Evolutionary conservation across 768 basidiomycete species (phyloP), one percentile per base, ranked within the genome.

Genomic region (Chalciporus pseudorubinellus): DNA sequence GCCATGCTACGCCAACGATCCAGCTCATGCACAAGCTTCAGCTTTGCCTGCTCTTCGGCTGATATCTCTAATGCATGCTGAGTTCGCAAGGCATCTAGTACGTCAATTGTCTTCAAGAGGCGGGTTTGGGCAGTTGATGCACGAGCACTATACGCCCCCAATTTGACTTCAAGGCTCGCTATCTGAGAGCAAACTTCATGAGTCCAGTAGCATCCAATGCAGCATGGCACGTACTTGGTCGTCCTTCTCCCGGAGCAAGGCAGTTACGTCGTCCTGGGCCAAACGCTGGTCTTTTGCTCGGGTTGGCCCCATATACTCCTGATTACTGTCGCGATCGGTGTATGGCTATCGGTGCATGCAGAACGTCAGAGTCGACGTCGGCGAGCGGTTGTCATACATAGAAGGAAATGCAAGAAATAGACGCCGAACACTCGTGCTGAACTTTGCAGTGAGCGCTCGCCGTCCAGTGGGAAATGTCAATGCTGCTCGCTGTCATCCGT

Each of bases 21-120:
- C n/a, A 79, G 56, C 39, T 76, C 72, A 7, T 60, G 62, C n/a
- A 66, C 62, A 6, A 82, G 64, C 18, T 51, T 65, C 29, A 67
- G 57, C 45, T 70, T 72, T 16, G 67, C 68, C 16, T 61, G 60
- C 18, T 63, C 59, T 46, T 71, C 67, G 1, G 61, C 55, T 6
- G 65, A 61, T 9, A 80, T 59, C 41, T 84, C 80, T 4, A 64
- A 53, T 0, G 65, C 64, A 49, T 82, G 76, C 19, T 63, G 53
- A 16, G 59, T 56, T 34, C 74, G 74, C 21, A 74, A 53, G 4
- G 72, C 64, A 56, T 83, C 82, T 31, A 83, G 62, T 3, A 73
- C 67, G 55, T 82, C 80, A 10, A 81, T 68, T 0, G 79, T 74
- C n/a, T 73, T 66, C 39, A 76, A 53, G 20, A 84, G 68, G 20